Base-by-base conservation (phyloP, 148 eudicot species). In the Vaccinium myrtillus region DNA sequence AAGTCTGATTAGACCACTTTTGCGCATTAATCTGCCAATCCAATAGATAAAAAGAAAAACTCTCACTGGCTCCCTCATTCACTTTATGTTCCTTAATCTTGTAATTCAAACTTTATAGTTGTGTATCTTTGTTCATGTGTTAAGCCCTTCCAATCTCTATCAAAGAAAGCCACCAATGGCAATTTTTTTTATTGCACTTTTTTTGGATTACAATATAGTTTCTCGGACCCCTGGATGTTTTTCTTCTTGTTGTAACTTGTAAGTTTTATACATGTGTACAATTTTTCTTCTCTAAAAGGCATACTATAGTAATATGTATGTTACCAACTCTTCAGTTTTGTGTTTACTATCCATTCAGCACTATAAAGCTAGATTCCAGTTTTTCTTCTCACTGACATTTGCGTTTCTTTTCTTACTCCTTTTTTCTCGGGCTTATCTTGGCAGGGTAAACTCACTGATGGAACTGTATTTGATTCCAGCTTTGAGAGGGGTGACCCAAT, bases 371-470 rank as follows among this genome's bases (percentile, higher is more conserved):
- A 53, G 55, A 53, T 53, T 53, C 11, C 55, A 43, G 6, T 53
- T 58, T 58, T 58, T 58, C 63, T 53, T 30, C 14, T 27, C 13
- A 94, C 43, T 90, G 96, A 21, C 39, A 36, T 36, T 36, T 79
- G 30, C 46, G 78, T 19, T 75, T 53, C 12, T 53, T 53, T 53
- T 53, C 55, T 53, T 53, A 53, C 55, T 53, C 55, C 14, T 53
- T 53, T 13, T 53, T 51, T 53, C 10, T 53, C 0, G 2, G 55
- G 76, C 81, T 65, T 77, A 32, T 51, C 27, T 23, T 86, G 87
- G 87, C 94, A 97, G 99, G 99, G 99, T 82, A 88, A 91, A 84
- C 98, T 97, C 74, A 97, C 99, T 8, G 99, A 97, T 89, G 98
- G 98, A 86, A 94, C 94, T 71, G 98, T 97, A 36, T 97, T 97